Evolutionary conservation across 2,329 filamentous ascomycete species (phyloP).

Genomic region (Aspergillus novofumigatus): DNA sequence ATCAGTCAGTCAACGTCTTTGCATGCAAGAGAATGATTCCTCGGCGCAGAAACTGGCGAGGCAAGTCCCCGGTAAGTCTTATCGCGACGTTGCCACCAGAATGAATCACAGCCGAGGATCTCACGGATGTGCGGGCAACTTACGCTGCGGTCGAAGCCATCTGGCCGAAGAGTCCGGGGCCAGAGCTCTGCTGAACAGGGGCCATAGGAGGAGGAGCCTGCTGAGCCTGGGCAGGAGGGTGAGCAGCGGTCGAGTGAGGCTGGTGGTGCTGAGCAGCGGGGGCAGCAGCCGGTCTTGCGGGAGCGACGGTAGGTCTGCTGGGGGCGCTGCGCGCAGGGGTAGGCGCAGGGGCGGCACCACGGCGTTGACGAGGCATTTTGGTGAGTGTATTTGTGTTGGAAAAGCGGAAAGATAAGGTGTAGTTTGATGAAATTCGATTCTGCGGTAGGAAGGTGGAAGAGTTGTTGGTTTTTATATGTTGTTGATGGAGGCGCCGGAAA

Average conservation of each 20-base stretch:
- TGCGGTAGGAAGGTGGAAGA: constrained; percentile 6
- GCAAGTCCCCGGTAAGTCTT: neutral
- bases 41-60: neutral
- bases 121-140: constrained; percentile 39
- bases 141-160: constrained; percentile 98
- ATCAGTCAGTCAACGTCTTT: constrained; percentile 15
- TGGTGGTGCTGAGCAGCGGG: constrained; percentile 56
- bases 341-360: constrained; percentile 53
- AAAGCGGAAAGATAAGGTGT: constrained; percentile 20
- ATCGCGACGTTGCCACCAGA: neutral
- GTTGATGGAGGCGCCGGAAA: constrained; percentile 1
- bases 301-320: constrained; percentile 61
- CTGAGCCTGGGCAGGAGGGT: constrained; percentile 45
- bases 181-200: constrained; percentile 52
- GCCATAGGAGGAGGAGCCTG: constrained; percentile 47
- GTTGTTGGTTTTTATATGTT: constrained; percentile 11
- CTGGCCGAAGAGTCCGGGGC: constrained; percentile 86
- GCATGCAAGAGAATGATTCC: neutral
- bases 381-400: constrained; percentile 13
- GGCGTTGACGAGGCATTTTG: constrained; percentile 75
- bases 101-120: neutral
- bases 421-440: constrained; percentile 14
- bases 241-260: constrained; percentile 64
- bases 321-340: constrained; percentile 54
- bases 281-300: constrained; percentile 52